phyloP scores from a whole-genome alignment of 1,284 basidiomycete species.

The Cryptococcus sp. region DNA sequence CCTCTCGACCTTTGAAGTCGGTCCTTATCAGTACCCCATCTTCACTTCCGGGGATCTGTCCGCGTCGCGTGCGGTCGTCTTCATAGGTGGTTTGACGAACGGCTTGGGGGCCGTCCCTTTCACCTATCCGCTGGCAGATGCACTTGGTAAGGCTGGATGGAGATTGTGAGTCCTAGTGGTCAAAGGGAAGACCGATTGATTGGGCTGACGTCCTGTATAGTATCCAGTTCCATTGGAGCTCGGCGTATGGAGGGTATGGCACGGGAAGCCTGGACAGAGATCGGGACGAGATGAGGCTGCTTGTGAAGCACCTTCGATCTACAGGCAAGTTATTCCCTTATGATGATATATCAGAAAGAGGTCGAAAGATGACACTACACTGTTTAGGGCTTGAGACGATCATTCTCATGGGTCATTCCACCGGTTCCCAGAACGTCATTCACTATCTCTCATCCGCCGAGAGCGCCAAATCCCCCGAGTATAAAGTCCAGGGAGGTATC shows the following conservation, averaged over 20 bases:
- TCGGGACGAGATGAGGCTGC: slow-evolving; percentile 35
- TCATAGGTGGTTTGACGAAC: slow-evolving; percentile 48
- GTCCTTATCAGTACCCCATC: slow-evolving; percentile 27
- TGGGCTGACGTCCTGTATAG: slow-evolving; percentile 20
- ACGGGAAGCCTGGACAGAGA: slow-evolving; percentile 40
- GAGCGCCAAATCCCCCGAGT: slow-evolving; percentile 1
- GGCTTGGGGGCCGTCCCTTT: slow-evolving; percentile 43
- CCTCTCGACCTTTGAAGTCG: slow-evolving; percentile 7
- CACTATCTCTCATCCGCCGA: slow-evolving; percentile 37
- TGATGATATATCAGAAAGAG: not conserved
- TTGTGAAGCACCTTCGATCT: slow-evolving; percentile 36
- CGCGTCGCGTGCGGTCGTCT: slow-evolving; percentile 33
- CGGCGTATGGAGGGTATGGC: slow-evolving; percentile 43
- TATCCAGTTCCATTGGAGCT: slow-evolving; percentile 45
- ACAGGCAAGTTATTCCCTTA: slow-evolving; percentile 20
- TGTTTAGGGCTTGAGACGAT: slow-evolving; percentile 25
- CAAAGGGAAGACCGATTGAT: not conserved
- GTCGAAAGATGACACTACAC: not conserved
- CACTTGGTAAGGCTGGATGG: slow-evolving; percentile 37
- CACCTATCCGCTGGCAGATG: slow-evolving; percentile 23
- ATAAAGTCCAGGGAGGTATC: slow-evolving; percentile 41
- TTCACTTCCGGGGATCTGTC: slow-evolving; percentile 38
- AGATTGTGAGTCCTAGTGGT: slow-evolving; percentile 36
- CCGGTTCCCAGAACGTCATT: slow-evolving; percentile 50
- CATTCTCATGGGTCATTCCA: slow-evolving; percentile 49